Evolutionary conservation across 1,139 yeast genomes (phyloP), one percentile per base, ranked within the genome.

Genomic region (Debaryomyces psychrophilus): DNA sequence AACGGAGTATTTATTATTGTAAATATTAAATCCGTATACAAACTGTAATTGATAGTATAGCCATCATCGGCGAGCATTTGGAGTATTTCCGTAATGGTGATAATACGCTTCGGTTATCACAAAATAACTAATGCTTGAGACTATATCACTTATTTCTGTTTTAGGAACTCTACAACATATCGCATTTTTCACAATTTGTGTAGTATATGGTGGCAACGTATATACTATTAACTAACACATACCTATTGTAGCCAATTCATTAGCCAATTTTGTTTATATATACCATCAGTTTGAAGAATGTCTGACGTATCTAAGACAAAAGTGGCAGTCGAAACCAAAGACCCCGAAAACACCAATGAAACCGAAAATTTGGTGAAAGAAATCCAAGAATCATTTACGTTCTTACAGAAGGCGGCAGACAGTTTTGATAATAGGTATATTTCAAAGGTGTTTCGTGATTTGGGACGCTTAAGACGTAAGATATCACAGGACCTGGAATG

Each of bases 371-470:
- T 69, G 45, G 59, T 65, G 41, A 59, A 58, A 45, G 85, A 82
- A 54, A 75, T 82, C 57, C 80, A 77, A 51, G 77, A 68, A 54
- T 72, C 79, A 41, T 80, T 83, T 56, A 71, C 71, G 25, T 75
- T 83, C 49, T 74, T 87, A 52, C 77, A 77, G 49, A 86, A 86
- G 64, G 90, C 96, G 1, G 88, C 90, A 5, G 67, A 82, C 44
- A 82, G 83, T 48, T 83, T 84, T 60, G 99, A 93, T 67, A 89
- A 95, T 55, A 82, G 97, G 54, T 89, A 86, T 67, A 82, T 93
- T 43, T 79, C 95, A 65, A 87, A 87, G 61, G 93, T 90, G 14
- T 78, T 93, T 54, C 84, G 97, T 55, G 95, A 90, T 50, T 74
- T 92, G 56, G 89, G 95, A 6, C 74, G 83, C 3, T 73, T 92